phyloP scores from a whole-genome alignment of 257 asterid genomes.

The Schizonepeta tenuifolia region DNA sequence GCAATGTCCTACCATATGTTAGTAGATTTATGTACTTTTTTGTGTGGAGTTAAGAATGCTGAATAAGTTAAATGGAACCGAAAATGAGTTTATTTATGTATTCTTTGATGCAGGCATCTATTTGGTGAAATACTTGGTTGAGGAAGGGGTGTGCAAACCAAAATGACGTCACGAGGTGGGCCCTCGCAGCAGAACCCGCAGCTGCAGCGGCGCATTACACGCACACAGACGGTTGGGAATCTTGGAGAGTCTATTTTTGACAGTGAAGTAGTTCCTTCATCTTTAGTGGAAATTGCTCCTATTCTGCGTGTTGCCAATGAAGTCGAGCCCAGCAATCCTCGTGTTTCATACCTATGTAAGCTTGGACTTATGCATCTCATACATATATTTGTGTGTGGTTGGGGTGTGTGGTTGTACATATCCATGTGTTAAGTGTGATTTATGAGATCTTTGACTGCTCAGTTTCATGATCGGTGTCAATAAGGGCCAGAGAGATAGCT shows the following conservation, averaged over 20 bases:
- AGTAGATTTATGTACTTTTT: slow-evolving; percentile 10
- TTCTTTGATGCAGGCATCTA: slow-evolving; percentile 13
- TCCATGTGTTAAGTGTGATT: slow-evolving; percentile 8
- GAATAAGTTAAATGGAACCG: slow-evolving; percentile 18
- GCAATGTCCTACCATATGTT: neutral
- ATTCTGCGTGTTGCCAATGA: slow-evolving; percentile 99
- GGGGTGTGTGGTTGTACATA: slow-evolving; percentile 22
- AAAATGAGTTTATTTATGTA: neutral
- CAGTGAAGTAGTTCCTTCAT: slow-evolving; percentile 99
- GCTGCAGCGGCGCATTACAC: slow-evolving; percentile 84
- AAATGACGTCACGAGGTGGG: slow-evolving; percentile 79
- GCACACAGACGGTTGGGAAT: slow-evolving; percentile 96
- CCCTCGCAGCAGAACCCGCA: slow-evolving; percentile 65
- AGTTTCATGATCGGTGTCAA: slow-evolving; percentile 4
- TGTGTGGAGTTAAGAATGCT: neutral
- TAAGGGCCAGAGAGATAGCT: slow-evolving; percentile 8
- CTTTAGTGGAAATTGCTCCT: slow-evolving; percentile 95
- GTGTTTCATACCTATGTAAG: slow-evolving; percentile 99
- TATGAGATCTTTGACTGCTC: slow-evolving; percentile 15
- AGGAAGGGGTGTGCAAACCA: slow-evolving; percentile 35
- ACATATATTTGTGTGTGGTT: slow-evolving; percentile 4
- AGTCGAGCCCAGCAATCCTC: slow-evolving; percentile 97
- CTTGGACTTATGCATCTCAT: slow-evolving; percentile 16
- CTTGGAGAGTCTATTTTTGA: slow-evolving; percentile 89
- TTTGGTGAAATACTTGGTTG: slow-evolving; percentile 31